phyloP scores from a whole-genome alignment of 371 early-diverging fungal genomes.

The Mortierella sp. region DNA sequence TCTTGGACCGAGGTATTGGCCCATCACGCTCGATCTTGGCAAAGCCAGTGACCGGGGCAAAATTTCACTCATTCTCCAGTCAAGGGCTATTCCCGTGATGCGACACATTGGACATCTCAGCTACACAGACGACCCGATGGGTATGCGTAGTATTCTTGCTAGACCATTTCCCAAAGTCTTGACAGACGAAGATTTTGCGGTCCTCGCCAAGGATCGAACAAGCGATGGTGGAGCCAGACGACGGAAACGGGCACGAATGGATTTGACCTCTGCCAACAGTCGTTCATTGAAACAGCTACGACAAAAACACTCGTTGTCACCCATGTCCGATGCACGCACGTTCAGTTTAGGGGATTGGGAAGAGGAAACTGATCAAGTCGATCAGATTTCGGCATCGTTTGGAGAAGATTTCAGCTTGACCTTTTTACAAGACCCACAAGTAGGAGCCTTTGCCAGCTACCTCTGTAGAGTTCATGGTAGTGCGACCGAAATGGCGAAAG shows the following conservation, averaged over 20 bases:
- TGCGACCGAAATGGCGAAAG: conserved; percentile 7
- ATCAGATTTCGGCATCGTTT: conserved; percentile 23
- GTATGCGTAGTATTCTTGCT: conserved; percentile 43
- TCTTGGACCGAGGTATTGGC: conserved; percentile 69
- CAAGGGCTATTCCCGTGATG: conserved; percentile 48
- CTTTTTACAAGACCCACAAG: conserved; percentile 53
- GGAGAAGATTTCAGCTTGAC: conserved; percentile 41
- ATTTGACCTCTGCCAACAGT: neutral
- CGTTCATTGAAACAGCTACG: neutral
- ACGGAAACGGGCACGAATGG: conserved; percentile 10
- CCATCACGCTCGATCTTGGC: conserved; percentile 60
- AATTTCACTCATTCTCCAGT: conserved; percentile 41
- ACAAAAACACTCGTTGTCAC: neutral
- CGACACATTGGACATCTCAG: conserved; percentile 53
- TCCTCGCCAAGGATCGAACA: neutral
- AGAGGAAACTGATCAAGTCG: conserved; percentile 3
- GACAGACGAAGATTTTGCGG: conserved; percentile 6
- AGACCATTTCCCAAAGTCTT: conserved; percentile 43
- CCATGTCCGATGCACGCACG: neutral
- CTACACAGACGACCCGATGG: conserved; percentile 46
- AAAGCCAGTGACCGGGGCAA: conserved; percentile 27
- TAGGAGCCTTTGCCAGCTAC: conserved; percentile 50
- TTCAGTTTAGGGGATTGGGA: neutral
- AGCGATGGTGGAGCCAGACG: conserved; percentile 17
- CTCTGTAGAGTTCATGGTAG: conserved; percentile 35